A percentile compares a stretch with the other conserved stretches of the same genome.
Evolutionary conservation across 257 asterid genomes (phyloP).

Genomic region (Fraxinus pennsylvanica): DNA sequence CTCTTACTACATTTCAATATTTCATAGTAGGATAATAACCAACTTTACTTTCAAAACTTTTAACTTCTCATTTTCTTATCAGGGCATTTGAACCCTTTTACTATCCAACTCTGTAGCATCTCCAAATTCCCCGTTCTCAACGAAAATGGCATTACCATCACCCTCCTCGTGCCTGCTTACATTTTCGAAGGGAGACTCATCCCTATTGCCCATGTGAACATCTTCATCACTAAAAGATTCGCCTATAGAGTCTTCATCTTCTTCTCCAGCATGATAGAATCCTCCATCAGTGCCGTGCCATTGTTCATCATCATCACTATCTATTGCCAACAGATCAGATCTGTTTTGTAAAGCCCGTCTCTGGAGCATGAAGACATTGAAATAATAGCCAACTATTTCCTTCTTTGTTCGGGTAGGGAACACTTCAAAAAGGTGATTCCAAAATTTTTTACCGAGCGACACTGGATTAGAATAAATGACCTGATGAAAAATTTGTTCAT

Average conservation of each 20-base stretch:
- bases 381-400: slow-evolving; percentile 75
- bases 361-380: slow-evolving; percentile 69
- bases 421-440: slow-evolving; percentile 50
- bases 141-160: neutral
- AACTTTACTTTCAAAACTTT: no score
- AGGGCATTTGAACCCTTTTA: neutral
- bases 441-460: slow-evolving; percentile 52
- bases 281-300: slow-evolving; percentile 34
- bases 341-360: slow-evolving; percentile 69
- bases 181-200: neutral
- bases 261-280: slow-evolving; percentile 33
- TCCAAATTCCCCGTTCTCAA: neutral
- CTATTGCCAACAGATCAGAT: slow-evolving; percentile 47
- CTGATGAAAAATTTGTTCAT: slow-evolving; percentile 53
- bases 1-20: neutral
- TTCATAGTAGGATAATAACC: neutral
- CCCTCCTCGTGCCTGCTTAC: neutral
- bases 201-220: neutral
- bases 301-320: slow-evolving; percentile 72
- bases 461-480: slow-evolving; percentile 53
- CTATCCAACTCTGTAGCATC: neutral
- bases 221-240: slow-evolving; percentile 40
- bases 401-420: slow-evolving; percentile 53
- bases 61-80: no score
- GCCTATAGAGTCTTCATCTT: slow-evolving; percentile 38